Evolutionary conservation across 345 rosid genomes (phyloP), one percentile per base, ranked within the genome.

Genomic region (Eucalyptus polyanthemos): DNA sequence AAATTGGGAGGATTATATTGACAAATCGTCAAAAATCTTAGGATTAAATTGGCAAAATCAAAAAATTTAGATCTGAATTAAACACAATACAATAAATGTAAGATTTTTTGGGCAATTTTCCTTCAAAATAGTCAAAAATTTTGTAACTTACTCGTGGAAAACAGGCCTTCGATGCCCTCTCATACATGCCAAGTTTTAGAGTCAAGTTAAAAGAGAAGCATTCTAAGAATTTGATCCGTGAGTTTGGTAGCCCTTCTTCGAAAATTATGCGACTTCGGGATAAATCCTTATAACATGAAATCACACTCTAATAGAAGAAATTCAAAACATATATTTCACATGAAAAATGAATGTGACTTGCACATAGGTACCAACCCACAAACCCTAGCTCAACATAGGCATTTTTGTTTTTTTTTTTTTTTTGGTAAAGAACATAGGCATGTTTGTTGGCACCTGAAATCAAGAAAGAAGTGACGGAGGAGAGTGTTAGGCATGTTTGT

Each of bases 1-100:
- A 1, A 65, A 1, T 1, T 3, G 5, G 4, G 6, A 12, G 10
- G 5, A n/a, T 0, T n/a, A 4, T 4, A 14, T n/a, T 65, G 11
- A 14, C 19, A 65, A 65, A 65, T 65, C 17, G 2, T n/a, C 0
- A 4, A n/a, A 65, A 65, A 14, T 8, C 9, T n/a, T n/a, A n/a
- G 0, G 3, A 65, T 31, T 6, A 7, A n/a, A 29, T n/a, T n/a
- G 34, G 37, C 9, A 14, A 29, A 4, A 29, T 29, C 1, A 0
- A 65, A 65, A 4, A 29, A 3, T 14, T 65, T n/a, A 14, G 10
- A 31, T 29, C 0, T 7, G 5, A 29, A 65, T 65, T 29, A n/a
- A 65, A 14, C 2, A 0, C 5, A 15, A n/a, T n/a, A 65, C 1
- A 65, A 65, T 65, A 65, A 3, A 1, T 7, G 4, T 29, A 13